Base-by-base conservation (phyloP, 257 asterid genomes). In the Lavandula angustifolia region DNA sequence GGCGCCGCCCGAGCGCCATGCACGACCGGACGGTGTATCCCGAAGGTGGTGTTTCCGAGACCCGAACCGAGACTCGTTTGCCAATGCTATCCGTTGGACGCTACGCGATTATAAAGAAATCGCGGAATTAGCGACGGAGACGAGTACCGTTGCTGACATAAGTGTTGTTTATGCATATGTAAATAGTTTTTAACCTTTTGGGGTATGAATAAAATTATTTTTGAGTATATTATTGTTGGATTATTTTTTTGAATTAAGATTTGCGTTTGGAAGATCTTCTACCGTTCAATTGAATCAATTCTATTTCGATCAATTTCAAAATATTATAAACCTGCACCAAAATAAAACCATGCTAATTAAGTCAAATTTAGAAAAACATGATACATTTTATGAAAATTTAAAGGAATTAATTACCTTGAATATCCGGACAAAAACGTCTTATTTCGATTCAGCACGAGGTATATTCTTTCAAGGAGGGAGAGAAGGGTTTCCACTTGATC, bases 401-500 rank as follows among this genome's bases (percentile, higher is more conserved):
- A 64, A 32, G 55, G 6, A 54, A 64, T 7, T 22, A 54, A 44
- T 63, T 73, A 88, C 89, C 89, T 76, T 75, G 40, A 82, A 37
- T 37, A 37, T 55, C 12, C 58, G 1, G 95, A 76, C 37, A 90
- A 58, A 68, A 61, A 60, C 8, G 68, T 34, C 7, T 92, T 84
- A 60, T 90, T 78, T 67, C 56, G 79, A 58, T 73, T 63, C 29
- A 90, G 64, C 58, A 67, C 72, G 8, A 61, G 9, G 67, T 83
- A 80, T 79, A 86, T 69, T 41, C 65, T 84, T 72, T 86, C 76
- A 17, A 91, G 88, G 53, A 88, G 79, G 27, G 58, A 51, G 27
- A 78, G 43, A 18, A 84, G 94, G 48, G 74, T 54, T 16, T 88
- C 94, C 65, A 86, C 98, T 57, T 88, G 87, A 81, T 91, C 84